Evolutionary conservation across 495 filamentous ascomycete species (phyloP).

Genomic region (Bacidia rubella): DNA sequence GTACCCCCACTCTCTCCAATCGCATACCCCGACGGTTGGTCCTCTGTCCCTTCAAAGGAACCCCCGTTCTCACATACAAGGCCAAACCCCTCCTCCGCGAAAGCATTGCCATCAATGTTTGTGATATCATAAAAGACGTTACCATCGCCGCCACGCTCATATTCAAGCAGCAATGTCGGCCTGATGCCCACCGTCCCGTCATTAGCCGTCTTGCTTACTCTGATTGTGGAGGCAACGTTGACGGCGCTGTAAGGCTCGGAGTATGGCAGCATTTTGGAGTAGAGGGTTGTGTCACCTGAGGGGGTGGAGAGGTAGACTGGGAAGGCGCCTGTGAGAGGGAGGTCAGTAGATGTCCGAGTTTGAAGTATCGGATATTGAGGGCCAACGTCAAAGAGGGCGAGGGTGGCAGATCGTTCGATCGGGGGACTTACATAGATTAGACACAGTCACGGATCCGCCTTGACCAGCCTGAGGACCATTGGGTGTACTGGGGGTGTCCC

Average conservation of each 20-base stretch:
- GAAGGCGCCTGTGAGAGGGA: background rate
- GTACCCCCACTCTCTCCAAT: background rate
- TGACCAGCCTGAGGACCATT: no score
- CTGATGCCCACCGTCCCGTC: background rate
- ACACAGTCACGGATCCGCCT: no score
- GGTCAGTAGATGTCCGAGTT: background rate
- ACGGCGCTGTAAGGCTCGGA: background rate
- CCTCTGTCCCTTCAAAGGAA: no score
- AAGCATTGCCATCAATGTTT: background rate
- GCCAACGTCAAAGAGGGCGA: background rate
- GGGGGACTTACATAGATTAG: no score
- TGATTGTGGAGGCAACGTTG: background rate
- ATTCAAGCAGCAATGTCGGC: background rate
- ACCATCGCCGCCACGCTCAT: background rate
- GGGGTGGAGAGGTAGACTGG: background rate
- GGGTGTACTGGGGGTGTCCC: no score
- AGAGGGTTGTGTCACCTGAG: background rate
- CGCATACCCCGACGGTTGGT: no score
- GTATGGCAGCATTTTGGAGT: background rate
- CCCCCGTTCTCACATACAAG: background rate
- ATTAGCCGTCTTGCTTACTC: background rate
- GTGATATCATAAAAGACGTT: background rate
- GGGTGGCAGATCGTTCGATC: no score
- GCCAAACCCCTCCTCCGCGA: background rate
- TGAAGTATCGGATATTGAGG: background rate